phyloP scores from a whole-genome alignment of 2,329 filamentous ascomycete genomes.

The Ophiostoma tasmaniense region DNA sequence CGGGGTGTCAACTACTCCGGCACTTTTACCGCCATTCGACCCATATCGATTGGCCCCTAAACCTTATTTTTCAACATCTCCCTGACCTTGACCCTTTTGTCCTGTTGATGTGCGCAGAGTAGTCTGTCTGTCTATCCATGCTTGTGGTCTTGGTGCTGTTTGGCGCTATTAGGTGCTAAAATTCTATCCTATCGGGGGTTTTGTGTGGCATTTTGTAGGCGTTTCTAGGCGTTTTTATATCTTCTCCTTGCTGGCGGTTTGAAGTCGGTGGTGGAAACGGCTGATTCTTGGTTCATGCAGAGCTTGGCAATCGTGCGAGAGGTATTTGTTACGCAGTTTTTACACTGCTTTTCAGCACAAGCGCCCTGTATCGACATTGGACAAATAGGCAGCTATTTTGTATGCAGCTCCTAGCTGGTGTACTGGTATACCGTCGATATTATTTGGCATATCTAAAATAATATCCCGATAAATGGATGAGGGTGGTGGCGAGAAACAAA shows the following conservation, averaged over 20 bases:
- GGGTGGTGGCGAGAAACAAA: background rate
- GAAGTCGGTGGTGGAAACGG: slow-evolving; percentile 13
- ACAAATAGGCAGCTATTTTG: background rate
- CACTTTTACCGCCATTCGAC: background rate
- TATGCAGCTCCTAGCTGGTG: background rate
- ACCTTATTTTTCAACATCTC: slow-evolving; percentile 5
- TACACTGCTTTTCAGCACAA: background rate
- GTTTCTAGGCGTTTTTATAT: background rate
- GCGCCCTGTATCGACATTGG: background rate
- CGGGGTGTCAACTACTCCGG: background rate
- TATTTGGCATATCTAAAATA: background rate
- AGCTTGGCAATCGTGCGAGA: slow-evolving; percentile 8
- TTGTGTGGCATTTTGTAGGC: background rate
- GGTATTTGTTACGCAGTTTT: background rate
- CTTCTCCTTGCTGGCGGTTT: slow-evolving; percentile 9
- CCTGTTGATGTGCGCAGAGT: background rate
- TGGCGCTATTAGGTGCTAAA: background rate
- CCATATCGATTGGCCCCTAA: background rate
- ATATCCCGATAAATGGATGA: background rate
- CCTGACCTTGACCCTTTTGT: background rate
- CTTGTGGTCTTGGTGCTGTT: background rate
- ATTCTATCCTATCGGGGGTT: background rate
- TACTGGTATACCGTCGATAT: background rate
- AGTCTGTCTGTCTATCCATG: too few relatives aligned
- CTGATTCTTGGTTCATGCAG: slow-evolving; percentile 12